Evolutionary conservation across 257 asterid genomes (phyloP), one percentile per base, ranked within the genome.

Genomic region (Prunella vulgaris): DNA sequence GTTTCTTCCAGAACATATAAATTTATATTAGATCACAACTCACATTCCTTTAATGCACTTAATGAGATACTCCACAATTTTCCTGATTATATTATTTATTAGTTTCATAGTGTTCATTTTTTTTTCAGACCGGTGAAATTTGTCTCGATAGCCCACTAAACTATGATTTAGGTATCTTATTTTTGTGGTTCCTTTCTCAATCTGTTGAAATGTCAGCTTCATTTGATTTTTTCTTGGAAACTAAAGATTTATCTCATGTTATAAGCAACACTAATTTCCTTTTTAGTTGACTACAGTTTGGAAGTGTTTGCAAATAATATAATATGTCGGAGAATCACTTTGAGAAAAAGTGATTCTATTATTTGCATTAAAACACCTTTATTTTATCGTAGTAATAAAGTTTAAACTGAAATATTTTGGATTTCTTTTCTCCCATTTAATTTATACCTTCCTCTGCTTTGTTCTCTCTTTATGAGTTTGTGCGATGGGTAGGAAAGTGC

Each of bases 71-170:
- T 17, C 15, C 57, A n/a, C n/a, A n/a, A n/a, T 46, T 38, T 5
- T 42, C 40, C 20, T 20, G 30, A 57, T 57, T 32, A 24, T 73
- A 49, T 15, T 22, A 56, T 6, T 46, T 56, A 21, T 42, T 21
- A 63, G 42, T 61, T 63, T 21, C 30, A 9, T 42, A 62, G 18
- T n/a, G 53, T 46, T 15, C 33, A 20, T 63, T 60, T 28, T 28
- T 63, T 68, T 20, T 48, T 64, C 85, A 94, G 99, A 88, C 97
- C 0, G 97, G 99, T 82, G 99, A 94, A 82, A 94, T 94, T 78
- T 94, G 97, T 85, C 97, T 94, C 70, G 99, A 93, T 75, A 94
- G 99, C 80, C 97, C 97, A 4, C 87, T 94, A 7, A 93, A 93
- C 75, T 93, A 97, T 73, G 97, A 93, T 78, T 93, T 97, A 86